Evolutionary conservation across 805 yeast species (phyloP), one percentile per base, ranked within the genome.

Genomic region (Citeromyces matritensis): DNA sequence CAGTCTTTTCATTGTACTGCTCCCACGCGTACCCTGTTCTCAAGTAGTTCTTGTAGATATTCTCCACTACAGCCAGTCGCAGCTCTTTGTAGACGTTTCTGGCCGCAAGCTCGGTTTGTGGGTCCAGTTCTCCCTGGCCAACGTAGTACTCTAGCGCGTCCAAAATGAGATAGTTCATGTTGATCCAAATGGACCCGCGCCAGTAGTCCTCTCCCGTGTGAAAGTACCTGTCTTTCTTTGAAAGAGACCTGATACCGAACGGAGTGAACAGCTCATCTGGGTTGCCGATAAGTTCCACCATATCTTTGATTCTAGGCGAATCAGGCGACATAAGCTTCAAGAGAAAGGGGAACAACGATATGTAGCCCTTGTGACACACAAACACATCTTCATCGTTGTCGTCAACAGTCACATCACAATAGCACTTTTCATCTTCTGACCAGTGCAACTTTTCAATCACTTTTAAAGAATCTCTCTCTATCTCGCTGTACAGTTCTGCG

Each of bases 151-250:
- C 50, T 38, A 91, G 57, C 4, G 81, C 66, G 33, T 84, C 91
- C 27, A 91, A 58, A 4, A 76, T 60, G 51, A 91, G 57, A 46
- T 84, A 88, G 57, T 91, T 91, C 45, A 91, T 80, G 49, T 85
- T 81, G 42, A 85, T 61, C 97, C 97, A 91, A 17, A 91, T 64
- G 12, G 93, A 83, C 1, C 95, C 91, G 39, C 95, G 69, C 98
- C 98, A 91, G 57, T 91, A 91, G 52, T 88, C 76, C 47, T 91
- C 98, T 6, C 66, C 88, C 0, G 75, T 69, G 34, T 79, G 79
- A 54, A 78, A 91, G 36, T 46, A 56, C 13, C 57, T 57, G 42
- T 81, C 86, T 4, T 61, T 42, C 43, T 71, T 73, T 1, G 95
- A 80, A 24, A 91, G 57, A 0, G 94, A 80, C 39, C 95, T 63